Conservation (phyloP, 2,329 filamentous ascomycete species). For the Emergomyces africanus region DNA sequence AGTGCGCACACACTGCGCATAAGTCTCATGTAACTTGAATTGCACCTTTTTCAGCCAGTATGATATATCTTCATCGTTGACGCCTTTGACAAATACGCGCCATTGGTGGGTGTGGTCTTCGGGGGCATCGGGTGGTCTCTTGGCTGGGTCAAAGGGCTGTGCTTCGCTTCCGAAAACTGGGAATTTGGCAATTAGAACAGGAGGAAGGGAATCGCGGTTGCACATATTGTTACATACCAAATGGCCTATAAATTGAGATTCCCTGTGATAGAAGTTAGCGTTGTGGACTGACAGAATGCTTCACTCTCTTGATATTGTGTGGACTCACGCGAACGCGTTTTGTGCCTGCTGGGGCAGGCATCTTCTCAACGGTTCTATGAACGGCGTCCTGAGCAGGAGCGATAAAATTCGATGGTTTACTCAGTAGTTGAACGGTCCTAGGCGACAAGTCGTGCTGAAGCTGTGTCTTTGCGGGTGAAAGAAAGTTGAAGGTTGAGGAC, state of each 20-base stretch:
- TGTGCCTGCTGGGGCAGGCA: slow-evolving; percentile 42
- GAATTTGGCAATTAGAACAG: slow-evolving; percentile 42
- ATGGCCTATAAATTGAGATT: slow-evolving; percentile 35
- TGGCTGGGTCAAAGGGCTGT: slow-evolving; percentile 60
- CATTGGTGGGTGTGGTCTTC: slow-evolving; percentile 93
- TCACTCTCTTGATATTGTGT: neutral
- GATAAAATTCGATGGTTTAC: neutral
- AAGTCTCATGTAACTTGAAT: slow-evolving; percentile 97
- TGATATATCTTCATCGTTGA: slow-evolving; percentile 80
- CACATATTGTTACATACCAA: slow-evolving; percentile 21
- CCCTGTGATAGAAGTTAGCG: slow-evolving; percentile 23
- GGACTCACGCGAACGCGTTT: slow-evolving; percentile 39
- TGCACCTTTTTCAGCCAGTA: slow-evolving; percentile 96
- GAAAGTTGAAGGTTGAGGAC: too few species aligned
- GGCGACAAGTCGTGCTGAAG: neutral
- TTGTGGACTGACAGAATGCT: neutral
- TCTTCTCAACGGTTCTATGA: slow-evolving; percentile 14
- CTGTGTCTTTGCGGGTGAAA: neutral
- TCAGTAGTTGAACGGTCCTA: neutral
- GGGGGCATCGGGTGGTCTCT: slow-evolving; percentile 62
- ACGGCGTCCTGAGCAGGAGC: neutral
- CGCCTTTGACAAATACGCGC: slow-evolving; percentile 84
- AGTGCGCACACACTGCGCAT: slow-evolving; percentile 78
- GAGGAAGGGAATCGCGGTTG: slow-evolving; percentile 40
- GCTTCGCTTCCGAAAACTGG: slow-evolving; percentile 72